Evolutionary conservation across 108 stramenopile genomes (phyloP).

Genomic region (Nitzschia sp.): DNA sequence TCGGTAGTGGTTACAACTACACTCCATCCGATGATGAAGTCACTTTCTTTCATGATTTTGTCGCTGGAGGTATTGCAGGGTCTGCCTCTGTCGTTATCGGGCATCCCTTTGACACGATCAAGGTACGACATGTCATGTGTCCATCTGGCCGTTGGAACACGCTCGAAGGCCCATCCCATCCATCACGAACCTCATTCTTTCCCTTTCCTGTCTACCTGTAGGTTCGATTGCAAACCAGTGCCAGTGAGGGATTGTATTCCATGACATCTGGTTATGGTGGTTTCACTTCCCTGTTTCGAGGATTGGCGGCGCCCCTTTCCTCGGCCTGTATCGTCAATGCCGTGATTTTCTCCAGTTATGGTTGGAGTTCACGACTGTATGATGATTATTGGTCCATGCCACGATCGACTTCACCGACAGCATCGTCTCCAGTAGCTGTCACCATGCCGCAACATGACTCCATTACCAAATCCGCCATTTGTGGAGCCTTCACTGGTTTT

Average conservation of each 20-base stretch:
- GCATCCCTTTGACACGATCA: constrained; percentile 93
- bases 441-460: constrained; percentile 8
- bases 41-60: constrained; percentile 72
- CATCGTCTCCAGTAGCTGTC: not conserved
- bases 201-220: too few relatives aligned
- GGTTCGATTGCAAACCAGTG: constrained; percentile 40
- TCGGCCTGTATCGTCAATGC: constrained; percentile 85
- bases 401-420: too few relatives aligned
- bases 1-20: not conserved
- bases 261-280: constrained; percentile 38
- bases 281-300: constrained; percentile 76
- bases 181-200: too few relatives aligned
- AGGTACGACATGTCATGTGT: constrained; percentile 60
- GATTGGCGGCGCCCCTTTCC: constrained; percentile 81
- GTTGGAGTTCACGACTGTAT: constrained; percentile 64
- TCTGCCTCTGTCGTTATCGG: constrained; percentile 83
- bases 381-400: constrained; percentile 40
- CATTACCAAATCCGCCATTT: constrained; percentile 50
- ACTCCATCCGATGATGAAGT: constrained; percentile 41
- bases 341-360: constrained; percentile 84
- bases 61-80: constrained; percentile 82
- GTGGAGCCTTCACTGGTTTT: constrained; percentile 86
- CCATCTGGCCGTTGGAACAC: too few relatives aligned
- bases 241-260: constrained; percentile 6
- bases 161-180: too few relatives aligned